Conservation (phyloP, 2,329 filamentous ascomycete species). For the Fusarium veterinarium region DNA sequence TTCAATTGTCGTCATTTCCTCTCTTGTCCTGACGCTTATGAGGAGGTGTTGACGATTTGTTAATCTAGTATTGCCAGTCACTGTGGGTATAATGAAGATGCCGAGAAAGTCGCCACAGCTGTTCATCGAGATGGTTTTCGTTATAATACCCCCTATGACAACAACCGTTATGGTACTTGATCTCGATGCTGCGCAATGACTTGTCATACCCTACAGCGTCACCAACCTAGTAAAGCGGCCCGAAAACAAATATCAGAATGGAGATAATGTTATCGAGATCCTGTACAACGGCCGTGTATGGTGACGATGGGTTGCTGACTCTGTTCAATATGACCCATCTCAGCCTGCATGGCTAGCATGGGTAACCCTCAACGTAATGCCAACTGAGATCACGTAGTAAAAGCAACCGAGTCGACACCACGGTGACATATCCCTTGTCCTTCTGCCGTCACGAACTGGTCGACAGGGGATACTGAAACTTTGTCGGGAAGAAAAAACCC, state of each 20-base stretch:
- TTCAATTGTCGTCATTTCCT: conserved; percentile 11
- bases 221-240: neutral
- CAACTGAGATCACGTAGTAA: neutral
- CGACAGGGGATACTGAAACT: conserved; percentile 9
- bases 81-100: neutral
- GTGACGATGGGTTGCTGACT: neutral
- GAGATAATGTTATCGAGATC: conserved; percentile 11
- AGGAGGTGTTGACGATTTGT: neutral
- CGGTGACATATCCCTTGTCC: conserved; percentile 4
- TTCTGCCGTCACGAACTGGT: conserved; percentile 22
- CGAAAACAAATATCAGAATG: neutral
- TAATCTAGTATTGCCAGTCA: neutral
- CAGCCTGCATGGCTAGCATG: neutral
- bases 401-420: conserved; percentile 2
- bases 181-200: conserved; percentile 5
- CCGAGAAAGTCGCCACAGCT: neutral
- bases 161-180: neutral
- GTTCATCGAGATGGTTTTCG: neutral
- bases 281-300: neutral
- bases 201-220: neutral
- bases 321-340: neutral
- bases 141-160: neutral
- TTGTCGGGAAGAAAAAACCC: conserved; percentile 4
- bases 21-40: neutral
- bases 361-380: neutral